These are phyloP conservation scores for Apiospora koreana DNA, from an alignment of 2,329 filamentous ascomycete species.

Conservation along the genomic window DNA sequence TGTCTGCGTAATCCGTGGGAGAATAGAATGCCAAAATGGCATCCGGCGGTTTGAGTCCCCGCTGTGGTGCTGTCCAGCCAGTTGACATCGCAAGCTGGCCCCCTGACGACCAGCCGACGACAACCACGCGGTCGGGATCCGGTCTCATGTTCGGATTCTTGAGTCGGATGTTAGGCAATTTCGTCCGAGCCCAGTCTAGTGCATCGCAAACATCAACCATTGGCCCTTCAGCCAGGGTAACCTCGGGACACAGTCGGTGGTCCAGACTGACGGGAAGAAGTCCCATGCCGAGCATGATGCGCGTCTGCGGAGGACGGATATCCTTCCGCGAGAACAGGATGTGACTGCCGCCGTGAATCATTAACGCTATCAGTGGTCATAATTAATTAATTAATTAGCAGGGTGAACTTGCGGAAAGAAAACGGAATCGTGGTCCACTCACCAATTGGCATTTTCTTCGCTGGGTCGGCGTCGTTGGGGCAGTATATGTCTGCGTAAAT, in stretches of 20 bases:
- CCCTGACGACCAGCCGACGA: constrained; percentile 51
- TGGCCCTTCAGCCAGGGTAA: constrained; percentile 44
- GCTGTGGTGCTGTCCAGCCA: constrained; percentile 35
- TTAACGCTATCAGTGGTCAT: constrained; percentile 32
- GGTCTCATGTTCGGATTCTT: neutral
- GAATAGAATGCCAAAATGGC: constrained; percentile 48
- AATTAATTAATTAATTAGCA: neutral
- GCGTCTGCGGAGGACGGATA: constrained; percentile 38
- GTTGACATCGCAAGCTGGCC: constrained; percentile 47
- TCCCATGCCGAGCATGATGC: constrained; percentile 37
- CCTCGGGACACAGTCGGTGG: constrained; percentile 51
- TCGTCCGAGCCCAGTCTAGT: constrained; percentile 38
- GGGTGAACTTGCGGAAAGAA: too few species aligned
- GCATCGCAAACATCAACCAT: constrained; percentile 47
- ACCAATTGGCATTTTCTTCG: constrained; percentile 13
- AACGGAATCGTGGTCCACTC: neutral
- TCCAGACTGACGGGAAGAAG: constrained; percentile 51
- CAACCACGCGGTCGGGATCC: constrained; percentile 36
- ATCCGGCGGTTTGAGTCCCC: constrained; percentile 37
- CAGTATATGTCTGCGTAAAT: constrained; percentile 37
- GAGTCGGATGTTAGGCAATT: constrained; percentile 29
- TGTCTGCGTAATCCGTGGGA: constrained; percentile 29
- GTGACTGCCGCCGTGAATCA: constrained; percentile 48
- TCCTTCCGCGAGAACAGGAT: constrained; percentile 40
- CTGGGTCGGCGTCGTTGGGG: constrained; percentile 18